Base-by-base conservation (phyloP, 176 grass and related monocot genomes). In the Microstegium vimineum region DNA sequence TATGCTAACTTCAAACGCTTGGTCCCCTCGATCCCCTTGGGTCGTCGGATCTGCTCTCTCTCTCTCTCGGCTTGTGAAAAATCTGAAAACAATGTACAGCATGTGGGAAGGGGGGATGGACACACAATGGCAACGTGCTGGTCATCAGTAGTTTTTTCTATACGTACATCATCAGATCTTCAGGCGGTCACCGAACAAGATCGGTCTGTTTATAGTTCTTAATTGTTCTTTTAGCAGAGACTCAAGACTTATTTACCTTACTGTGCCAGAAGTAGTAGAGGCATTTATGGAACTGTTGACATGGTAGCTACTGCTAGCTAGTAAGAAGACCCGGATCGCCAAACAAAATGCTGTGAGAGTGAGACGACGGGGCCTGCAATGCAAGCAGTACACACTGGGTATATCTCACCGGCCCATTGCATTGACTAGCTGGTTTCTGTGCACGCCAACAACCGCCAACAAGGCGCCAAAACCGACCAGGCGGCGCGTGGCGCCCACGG, bases 321-420 rank as follows among this genome's bases (percentile, higher is more conserved):
- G 35, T 36, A 20, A 1, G 1, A 63, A 62, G 25, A 30, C 30
- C 5, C 10, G 59, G 10, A 28, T n/a, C n/a, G n/a, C n/a, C n/a
- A n/a, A n/a, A n/a, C n/a, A n/a, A n/a, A 40, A 12, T 69, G 20
- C 20, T 23, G 66, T 12, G 35, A 68, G 34, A 31, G 12, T n/a
- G n/a, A n/a, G n/a, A n/a, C 8, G 38, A 9, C 20, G 10, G 1
- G 18, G 20, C 1, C 8, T 16, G 15, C 4, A 0, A 0, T 12
- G 70, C 6, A 47, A 8, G 70, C n/a, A n/a, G n/a, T n/a, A n/a
- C n/a, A n/a, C n/a, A n/a, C n/a, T n/a, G n/a, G n/a, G n/a, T n/a
- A n/a, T n/a, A n/a, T n/a, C n/a, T n/a, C n/a, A n/a, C n/a, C n/a
- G n/a, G n/a, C n/a, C n/a, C n/a, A n/a, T n/a, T n/a, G n/a, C n/a